These are phyloP conservation scores for Picea abies DNA, from an alignment of 83 land plant species.

Conservation along the genomic window DNA sequence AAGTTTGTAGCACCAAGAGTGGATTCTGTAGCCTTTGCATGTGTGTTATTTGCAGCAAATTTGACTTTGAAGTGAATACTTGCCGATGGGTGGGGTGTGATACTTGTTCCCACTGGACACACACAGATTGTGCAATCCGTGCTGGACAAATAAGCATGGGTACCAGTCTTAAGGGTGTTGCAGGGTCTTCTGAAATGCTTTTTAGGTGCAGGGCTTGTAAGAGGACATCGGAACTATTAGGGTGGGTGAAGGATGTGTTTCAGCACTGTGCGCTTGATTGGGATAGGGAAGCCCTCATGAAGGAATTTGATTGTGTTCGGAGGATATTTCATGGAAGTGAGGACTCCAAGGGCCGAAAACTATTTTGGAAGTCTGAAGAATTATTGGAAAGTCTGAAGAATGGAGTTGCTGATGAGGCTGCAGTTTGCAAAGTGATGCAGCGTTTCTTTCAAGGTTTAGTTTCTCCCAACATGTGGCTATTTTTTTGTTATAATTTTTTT, in stretches of 20 bases:
- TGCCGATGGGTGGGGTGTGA: conserved; percentile 98
- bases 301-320: too few species aligned
- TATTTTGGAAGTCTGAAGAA: too few species aligned
- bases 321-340: too few species aligned
- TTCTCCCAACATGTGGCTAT: background rate
- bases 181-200: conserved; percentile 63
- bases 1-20: conserved; percentile 72
- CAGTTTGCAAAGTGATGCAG: conserved; percentile 63
- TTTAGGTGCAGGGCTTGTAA: conserved; percentile 91
- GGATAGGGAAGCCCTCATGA: conserved; percentile 30
- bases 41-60: conserved; percentile 93
- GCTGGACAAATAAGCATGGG: conserved; percentile 78
- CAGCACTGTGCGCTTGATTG: conserved; percentile 82
- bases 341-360: too few species aligned
- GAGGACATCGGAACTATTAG: conserved; percentile 79
- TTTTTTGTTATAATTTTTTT: too few species aligned
- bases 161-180: conserved; percentile 40
- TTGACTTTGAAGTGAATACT: conserved; percentile 95
- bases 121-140: conserved; percentile 93
- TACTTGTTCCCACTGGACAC: conserved; percentile 94
- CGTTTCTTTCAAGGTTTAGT: conserved; percentile 80
- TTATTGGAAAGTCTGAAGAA: conserved; percentile 15
- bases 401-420: conserved; percentile 55
- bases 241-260: conserved; percentile 94
- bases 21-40: conserved; percentile 97